Base-by-base conservation (phyloP, 169 alveolate species). In the Plasmodium ovale region DNA sequence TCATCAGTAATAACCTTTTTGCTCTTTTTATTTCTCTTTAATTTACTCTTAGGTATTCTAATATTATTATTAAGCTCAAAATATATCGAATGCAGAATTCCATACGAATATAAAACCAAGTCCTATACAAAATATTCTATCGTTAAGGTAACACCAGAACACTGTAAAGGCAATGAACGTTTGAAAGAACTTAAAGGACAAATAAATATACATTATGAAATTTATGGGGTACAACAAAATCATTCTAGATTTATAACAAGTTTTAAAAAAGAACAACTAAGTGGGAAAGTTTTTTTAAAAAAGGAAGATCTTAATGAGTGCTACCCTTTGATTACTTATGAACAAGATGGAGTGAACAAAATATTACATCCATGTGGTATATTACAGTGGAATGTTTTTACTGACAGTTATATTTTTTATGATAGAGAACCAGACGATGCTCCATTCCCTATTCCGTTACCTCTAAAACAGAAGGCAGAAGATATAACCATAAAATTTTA, bases 321-420 rank as follows among this genome's bases (percentile, higher is more conserved):
- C 29, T 62, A 44, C 56, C 88, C 88, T 62, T 77, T 77, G 27
- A 77, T 77, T 77, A 77, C 88, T 31, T 59, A 54, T 33, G 73
- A 44, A n/a, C 59, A 62, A 12, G 51, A 58, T 37, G 94, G 93
- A 56, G 44, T 39, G 33, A 87, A 90, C 3, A 87, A 89, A 74
- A 31, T 92, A 25, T 23, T 93, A 31, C 87, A 92, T 69, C 96
- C 96, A 3, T 93, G 96, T 62, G 96, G 96, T 3, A 65, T 91
- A 54, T 93, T 92, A 56, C 62, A 58, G 4, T 90, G 94, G 91
- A 70, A 89, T 74, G 68, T 93, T 10, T 93, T 77, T 72, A 93
- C 87, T 21, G 96, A 93, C 67, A 87, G 67, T 67, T 77, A 77
- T 31, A 51, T 77, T 39, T 77, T 77, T 77, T 77, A 77, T 77